Base-by-base conservation (phyloP, 768 basidiomycete genomes). In the Rhodotorula toruloides region DNA sequence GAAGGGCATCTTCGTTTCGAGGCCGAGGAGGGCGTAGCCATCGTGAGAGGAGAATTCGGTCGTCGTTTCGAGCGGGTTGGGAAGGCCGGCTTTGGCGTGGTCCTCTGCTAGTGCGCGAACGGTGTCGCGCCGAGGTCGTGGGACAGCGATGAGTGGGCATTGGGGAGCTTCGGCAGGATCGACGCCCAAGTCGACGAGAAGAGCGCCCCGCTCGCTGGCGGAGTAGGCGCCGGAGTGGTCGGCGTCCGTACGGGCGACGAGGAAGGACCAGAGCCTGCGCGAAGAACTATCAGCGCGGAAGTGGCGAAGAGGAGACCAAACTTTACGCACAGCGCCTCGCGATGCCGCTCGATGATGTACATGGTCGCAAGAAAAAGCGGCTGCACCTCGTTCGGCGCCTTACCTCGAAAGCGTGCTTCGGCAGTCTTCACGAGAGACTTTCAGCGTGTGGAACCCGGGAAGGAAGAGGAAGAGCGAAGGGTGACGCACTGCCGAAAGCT, bases 381-480 rank as follows among this genome's bases (percentile, higher is more conserved):
- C 6, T 49, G 54, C 9, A 67, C 67, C 54, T 74, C 74, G 29
- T 32, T 10, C 4, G 44, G 43, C 1, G 21, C 65, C 25, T 39
- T 59, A 9, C 62, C 72, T 2, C 65, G 72, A 29, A 67, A 71
- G 3, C 59, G 70, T 4, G 61, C 74, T 25, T 67, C 78, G 36
- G 81, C 78, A 16, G 75, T 73, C 79, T 78, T 79, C 67, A n/a
- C 78, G 74, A 43, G 76, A 76, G 9, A 78, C 75, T 72, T 78
- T 79, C 53, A 79, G 74, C 57, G 73, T 78, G 62, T 78, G 78
- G 36, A 73, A 72, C n/a, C 40, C 72, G 3, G 5, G 29, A 43
- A 9, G 39, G 0, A 25, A 17, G 22, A 64, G 13, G 78, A 56
- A 70, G 79, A 76, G 76, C 67, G 78, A 76, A 43, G 77, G 73